Evolutionary conservation across 441 rosid genomes (phyloP).

Genomic region (Hura crepitans): DNA sequence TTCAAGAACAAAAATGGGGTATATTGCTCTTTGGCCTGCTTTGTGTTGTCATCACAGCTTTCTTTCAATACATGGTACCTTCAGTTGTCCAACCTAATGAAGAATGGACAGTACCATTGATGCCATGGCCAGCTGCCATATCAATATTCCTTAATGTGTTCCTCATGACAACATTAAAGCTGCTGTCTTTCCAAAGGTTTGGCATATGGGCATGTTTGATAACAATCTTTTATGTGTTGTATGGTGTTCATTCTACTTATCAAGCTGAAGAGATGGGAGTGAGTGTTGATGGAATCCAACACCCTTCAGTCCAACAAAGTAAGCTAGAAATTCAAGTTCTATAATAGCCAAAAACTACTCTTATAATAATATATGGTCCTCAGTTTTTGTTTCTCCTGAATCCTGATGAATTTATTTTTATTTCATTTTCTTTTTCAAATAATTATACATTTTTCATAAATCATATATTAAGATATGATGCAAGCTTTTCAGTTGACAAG

Average conservation of each 20-base stretch:
- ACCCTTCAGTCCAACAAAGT: conserved; percentile 35
- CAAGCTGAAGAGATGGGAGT: conserved; percentile 63
- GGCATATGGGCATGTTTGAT: conserved; percentile 68
- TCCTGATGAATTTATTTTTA: no score
- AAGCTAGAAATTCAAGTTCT: conserved; percentile 46
- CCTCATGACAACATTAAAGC: conserved; percentile 60
- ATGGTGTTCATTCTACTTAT: conserved; percentile 83
- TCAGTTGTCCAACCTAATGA: conserved; percentile 22
- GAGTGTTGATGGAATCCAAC: conserved; percentile 27
- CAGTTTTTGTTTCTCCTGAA: not conserved
- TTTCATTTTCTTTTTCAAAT: not conserved
- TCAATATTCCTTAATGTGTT: conserved; percentile 72
- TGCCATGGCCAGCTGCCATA: conserved; percentile 89
- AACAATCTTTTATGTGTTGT: conserved; percentile 61
- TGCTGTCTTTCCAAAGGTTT: conserved; percentile 54
- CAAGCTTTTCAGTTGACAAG: no score
- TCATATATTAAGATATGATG: no score
- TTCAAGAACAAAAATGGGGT: conserved; percentile 52
- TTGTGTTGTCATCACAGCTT: conserved; percentile 33
- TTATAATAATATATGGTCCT: not conserved
- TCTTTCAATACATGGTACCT: conserved; percentile 43
- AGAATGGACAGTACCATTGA: conserved; percentile 70
- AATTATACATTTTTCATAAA: no score
- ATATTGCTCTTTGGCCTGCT: conserved; percentile 37
- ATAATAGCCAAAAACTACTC: conserved; percentile 8